Percentiles rank a stretch among this genome's conserved stretches.
These are phyloP conservation scores for Microdochium trichocladiopsis DNA, from an alignment of 2,329 filamentous ascomycete genomes.

Conservation along the genomic window DNA sequence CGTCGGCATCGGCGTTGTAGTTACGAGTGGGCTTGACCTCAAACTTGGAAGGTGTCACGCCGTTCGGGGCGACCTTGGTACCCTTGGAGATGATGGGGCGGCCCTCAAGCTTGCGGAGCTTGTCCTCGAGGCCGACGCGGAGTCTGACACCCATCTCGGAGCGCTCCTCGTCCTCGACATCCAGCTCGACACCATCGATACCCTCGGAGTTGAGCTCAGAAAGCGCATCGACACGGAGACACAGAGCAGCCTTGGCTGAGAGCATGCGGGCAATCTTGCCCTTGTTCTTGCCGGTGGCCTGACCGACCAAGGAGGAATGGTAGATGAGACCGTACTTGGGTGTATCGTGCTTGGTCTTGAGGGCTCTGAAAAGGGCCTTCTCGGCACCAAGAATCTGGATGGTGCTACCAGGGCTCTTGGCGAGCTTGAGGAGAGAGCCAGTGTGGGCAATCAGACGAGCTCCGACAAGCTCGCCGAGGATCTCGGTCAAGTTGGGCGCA, in stretches of 20 bases:
- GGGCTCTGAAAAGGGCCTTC: constrained; percentile 94
- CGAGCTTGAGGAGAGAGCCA: constrained; percentile 87
- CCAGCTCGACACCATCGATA: constrained; percentile 41
- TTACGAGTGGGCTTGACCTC: constrained; percentile 87
- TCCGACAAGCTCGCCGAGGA: constrained; percentile 89
- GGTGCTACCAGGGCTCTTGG: constrained; percentile 90
- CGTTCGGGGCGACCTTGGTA: constrained; percentile 67
- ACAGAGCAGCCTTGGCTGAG: constrained; percentile 86
- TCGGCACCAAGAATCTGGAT: constrained; percentile 98
- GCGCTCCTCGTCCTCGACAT: constrained; percentile 82
- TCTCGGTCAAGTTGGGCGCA: constrained; percentile 87
- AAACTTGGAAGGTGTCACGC: constrained; percentile 67
- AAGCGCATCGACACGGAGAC: constrained; percentile 86
- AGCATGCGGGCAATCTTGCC: constrained; percentile 98
- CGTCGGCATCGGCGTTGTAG: constrained; percentile 93
- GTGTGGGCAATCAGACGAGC: constrained; percentile 92
- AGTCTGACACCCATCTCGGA: constrained; percentile 68
- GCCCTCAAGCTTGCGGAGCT: constrained; percentile 74
- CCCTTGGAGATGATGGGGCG: constrained; percentile 78
- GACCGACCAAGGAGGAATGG: constrained; percentile 87
- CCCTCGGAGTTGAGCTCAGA: constrained; percentile 67
- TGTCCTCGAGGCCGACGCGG: constrained; percentile 68
- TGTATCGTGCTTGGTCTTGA: constrained; percentile 99
- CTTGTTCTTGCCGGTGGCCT: constrained; percentile 97
- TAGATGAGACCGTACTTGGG: constrained; percentile 97